phyloP scores from a whole-genome alignment of 2,329 filamentous ascomycete genomes.

The Amesomyces nigricolor region DNA sequence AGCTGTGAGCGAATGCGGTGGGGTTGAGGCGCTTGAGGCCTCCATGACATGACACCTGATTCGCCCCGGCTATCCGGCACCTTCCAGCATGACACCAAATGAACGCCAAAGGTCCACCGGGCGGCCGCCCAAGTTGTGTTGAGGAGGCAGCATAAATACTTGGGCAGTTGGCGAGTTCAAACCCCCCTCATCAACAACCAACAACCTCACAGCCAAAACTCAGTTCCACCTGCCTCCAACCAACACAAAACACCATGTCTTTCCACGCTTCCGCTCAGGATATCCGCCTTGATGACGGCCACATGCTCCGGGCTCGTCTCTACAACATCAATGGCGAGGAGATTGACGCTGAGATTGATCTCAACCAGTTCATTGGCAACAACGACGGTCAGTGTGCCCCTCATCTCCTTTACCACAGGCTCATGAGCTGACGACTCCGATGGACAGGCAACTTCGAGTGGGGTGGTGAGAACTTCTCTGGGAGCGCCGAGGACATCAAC shows the following conservation, averaged over 20 bases:
- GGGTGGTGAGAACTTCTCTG: slow-evolving; percentile 40
- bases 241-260: slow-evolving; percentile 32
- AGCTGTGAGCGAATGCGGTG: background rate
- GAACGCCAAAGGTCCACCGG: background rate
- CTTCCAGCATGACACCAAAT: background rate
- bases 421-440: background rate
- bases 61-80: background rate
- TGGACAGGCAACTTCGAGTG: slow-evolving; percentile 39
- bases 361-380: slow-evolving; percentile 49
- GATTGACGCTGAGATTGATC: slow-evolving; percentile 41
- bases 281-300: slow-evolving; percentile 45
- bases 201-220: background rate
- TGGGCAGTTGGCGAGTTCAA: background rate
- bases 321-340: slow-evolving; percentile 37
- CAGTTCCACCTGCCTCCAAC: background rate
- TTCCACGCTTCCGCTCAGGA: slow-evolving; percentile 45
- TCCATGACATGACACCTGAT: background rate
- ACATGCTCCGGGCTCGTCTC: slow-evolving; percentile 42
- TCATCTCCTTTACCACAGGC: background rate
- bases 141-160: background rate
- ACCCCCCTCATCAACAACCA: background rate
- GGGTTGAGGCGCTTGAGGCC: background rate
- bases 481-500: slow-evolving; percentile 41
- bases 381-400: slow-evolving; percentile 36
- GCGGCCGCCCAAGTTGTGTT: background rate